Conservation (phyloP, 371 early-diverging fungal species). For the Mucor plumbeus region DNA sequence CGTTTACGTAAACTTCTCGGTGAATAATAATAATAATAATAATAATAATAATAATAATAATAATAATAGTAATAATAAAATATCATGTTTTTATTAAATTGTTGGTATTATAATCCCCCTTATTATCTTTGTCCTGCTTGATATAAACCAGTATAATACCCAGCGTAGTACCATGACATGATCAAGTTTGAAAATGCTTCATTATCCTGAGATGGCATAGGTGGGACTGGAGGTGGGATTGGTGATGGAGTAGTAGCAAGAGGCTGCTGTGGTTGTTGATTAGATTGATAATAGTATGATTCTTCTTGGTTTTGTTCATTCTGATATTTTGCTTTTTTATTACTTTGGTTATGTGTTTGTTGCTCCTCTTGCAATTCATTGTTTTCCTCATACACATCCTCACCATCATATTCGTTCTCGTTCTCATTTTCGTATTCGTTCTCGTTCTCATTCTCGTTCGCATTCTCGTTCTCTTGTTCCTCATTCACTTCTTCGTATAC, state of each 20-base stretch:
- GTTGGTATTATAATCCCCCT: too few relatives aligned
- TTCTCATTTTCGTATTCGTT: not conserved
- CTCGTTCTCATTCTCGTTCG: slow-evolving; percentile 1
- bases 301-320: not conserved
- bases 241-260: not conserved
- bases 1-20: slow-evolving; percentile 19
- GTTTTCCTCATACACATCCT: slow-evolving; percentile 3
- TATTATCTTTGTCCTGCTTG: slow-evolving; percentile 31
- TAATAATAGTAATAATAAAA: too few relatives aligned
- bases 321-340: not conserved
- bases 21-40: not conserved
- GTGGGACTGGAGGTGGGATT: slow-evolving; percentile 15
- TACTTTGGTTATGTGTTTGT: not conserved
- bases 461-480: slow-evolving; percentile 3
- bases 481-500: not conserved
- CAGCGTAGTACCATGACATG: slow-evolving; percentile 82
- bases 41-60: not conserved
- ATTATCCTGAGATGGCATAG: slow-evolving; percentile 1
- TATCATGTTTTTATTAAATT: too few relatives aligned
- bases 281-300: not conserved
- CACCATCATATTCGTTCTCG: not conserved
- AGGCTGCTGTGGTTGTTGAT: not conserved
- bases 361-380: not conserved
- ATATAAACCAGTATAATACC: slow-evolving; percentile 78
- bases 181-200: slow-evolving; percentile 55